Conservation (phyloP, 2,329 filamentous ascomycete species). For the Sclerotinia subarctica region DNA sequence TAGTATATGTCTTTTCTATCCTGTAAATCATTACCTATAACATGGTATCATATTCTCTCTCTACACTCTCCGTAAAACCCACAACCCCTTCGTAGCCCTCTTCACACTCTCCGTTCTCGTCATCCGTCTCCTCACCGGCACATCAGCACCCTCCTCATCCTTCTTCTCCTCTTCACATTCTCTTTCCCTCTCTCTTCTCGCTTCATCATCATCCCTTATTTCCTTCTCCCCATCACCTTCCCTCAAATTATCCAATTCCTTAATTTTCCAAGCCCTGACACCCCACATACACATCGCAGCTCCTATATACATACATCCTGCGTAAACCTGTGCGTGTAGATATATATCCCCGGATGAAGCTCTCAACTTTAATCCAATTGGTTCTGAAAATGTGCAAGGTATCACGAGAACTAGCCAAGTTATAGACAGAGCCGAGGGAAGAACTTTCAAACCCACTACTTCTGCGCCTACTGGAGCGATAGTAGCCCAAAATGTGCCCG, state of each 20-base stretch:
- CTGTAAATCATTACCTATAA: background rate
- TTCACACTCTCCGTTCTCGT: constrained; percentile 20
- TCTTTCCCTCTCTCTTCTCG: constrained; percentile 14
- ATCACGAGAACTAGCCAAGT: constrained; percentile 69
- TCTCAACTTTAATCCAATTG: constrained; percentile 54
- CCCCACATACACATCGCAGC: constrained; percentile 52
- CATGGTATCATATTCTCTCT: background rate
- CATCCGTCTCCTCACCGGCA: constrained; percentile 6
- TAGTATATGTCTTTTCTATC: background rate
- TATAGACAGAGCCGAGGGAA: constrained; percentile 67
- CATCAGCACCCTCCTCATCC: background rate
- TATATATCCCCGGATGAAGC: constrained; percentile 48
- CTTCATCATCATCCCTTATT: constrained; percentile 27
- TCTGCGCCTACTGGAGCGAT: constrained; percentile 54
- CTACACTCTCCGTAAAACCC: constrained; percentile 19
- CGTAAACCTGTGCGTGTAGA: constrained; percentile 57
- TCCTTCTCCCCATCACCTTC: constrained; percentile 25
- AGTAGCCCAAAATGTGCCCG: constrained; percentile 50
- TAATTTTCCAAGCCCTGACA: constrained; percentile 60
- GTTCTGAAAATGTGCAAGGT: constrained; percentile 65
- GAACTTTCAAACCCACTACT: constrained; percentile 65
- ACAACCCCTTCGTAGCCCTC: constrained; percentile 15
- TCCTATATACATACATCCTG: constrained; percentile 59
- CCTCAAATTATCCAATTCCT: constrained; percentile 45
- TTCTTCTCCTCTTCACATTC: background rate